Base-by-base conservation (phyloP, 371 early-diverging fungal genomes). In the Mucor ambiguus region DNA sequence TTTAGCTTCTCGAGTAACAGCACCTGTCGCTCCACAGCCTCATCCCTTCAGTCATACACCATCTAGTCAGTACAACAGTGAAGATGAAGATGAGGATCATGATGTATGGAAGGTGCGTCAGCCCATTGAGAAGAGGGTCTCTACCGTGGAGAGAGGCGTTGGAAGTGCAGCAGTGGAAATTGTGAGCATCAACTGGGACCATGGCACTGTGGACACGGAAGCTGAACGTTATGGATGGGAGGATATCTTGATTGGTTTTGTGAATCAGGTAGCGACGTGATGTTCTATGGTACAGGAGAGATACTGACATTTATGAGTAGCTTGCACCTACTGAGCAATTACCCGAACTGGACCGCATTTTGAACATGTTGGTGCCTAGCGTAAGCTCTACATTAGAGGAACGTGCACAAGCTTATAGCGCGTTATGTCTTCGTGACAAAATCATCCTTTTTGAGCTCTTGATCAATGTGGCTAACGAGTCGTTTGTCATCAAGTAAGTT, bases 391-490 rank as follows among this genome's bases (percentile, higher is more conserved):
- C 74, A 18, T 67, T 76, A 66, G 81, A 80, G 38, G 87, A 85
- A 10, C 77, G 82, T 11, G 81, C 82, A 60, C 48, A 69, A 46
- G 73, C 82, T 12, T 87, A 79, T 67, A 71, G 81, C 9, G 44
- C 65, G 1, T 66, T 87, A 26, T 76, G 76, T 44, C 61, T 81
- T 0, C 73, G 74, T 26, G 87, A 87, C 55, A 85, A 85, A 62
- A 67, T 86, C 22, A 74, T 66, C 20, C 68, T 87, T 12, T 71
- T 85, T 35, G 80, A 83, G 58, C 72, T 87, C 18, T 66, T 87
- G 41, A 72, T 86, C 0, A 80, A 81, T 64, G 76, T 80, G 58
- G 82, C 87, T 20, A 82, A 82, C 52, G 80, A 82, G 49, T 77
- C 76, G 20, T 43, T 61, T 44, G 69, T 73, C 29, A 79, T 82